Evolutionary conservation across 2,329 filamentous ascomycete genomes (phyloP).

Genomic region (Venturia asperata): DNA sequence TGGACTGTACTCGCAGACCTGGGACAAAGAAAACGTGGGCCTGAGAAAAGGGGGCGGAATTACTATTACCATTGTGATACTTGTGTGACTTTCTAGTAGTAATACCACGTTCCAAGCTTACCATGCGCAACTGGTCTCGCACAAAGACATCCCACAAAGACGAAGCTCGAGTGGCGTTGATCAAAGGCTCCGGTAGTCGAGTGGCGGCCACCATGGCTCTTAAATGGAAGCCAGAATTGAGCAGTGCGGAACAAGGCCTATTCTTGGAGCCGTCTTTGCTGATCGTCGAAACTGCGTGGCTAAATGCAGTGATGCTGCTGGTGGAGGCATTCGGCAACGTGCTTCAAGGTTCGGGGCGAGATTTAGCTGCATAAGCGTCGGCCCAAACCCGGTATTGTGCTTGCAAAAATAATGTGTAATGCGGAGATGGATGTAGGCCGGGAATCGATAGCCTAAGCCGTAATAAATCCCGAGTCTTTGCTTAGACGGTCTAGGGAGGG

Average conservation of each 20-base stretch:
- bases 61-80: neutral
- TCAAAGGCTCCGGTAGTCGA: neutral
- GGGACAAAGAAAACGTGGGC: neutral
- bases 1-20: neutral
- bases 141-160: neutral
- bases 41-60: neutral
- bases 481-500: too few species aligned
- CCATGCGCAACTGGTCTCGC: neutral
- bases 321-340: neutral
- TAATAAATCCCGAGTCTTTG: too few species aligned
- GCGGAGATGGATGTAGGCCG: too few species aligned
- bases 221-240: neutral
- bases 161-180: neutral
- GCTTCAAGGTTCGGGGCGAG: neutral
- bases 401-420: too few species aligned
- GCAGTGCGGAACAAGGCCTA: too few species aligned
- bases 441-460: too few species aligned
- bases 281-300: neutral
- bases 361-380: neutral
- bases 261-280: too few species aligned
- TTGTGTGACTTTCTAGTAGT: neutral
- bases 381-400: neutral
- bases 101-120: neutral
- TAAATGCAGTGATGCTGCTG: neutral
- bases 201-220: neutral